These are phyloP conservation scores for Rhododendron mucronatum DNA, from an alignment of 148 eudicot genomes.

Conservation along the genomic window DNA sequence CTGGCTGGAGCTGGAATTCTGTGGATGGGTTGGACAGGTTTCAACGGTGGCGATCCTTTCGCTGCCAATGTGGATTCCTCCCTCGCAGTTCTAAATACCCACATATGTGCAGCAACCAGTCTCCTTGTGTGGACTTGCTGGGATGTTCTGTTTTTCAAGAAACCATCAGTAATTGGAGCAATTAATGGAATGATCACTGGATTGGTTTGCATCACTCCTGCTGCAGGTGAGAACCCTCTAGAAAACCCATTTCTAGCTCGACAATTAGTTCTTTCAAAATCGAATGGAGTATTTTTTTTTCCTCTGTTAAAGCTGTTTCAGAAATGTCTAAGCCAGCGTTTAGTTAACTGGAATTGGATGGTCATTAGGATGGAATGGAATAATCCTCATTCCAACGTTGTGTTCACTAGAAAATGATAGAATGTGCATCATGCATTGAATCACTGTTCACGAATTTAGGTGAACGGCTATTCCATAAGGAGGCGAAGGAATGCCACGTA, in stretches of 20 bases:
- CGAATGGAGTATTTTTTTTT: neutral
- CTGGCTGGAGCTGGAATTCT: slow-evolving; percentile 21
- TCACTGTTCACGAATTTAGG: neutral
- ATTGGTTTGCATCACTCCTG: slow-evolving; percentile 27
- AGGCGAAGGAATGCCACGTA: neutral
- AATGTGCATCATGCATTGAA: neutral
- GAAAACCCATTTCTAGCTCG: neutral
- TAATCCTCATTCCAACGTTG: neutral
- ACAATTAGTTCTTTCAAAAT: neutral
- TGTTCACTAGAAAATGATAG: neutral
- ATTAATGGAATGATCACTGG: slow-evolving; percentile 29
- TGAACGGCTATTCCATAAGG: neutral
- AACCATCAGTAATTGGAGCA: slow-evolving; percentile 27
- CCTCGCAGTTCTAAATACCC: slow-evolving; percentile 26
- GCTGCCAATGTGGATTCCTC: slow-evolving; percentile 26
- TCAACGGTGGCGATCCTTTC: slow-evolving; percentile 25
- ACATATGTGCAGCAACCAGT: slow-evolving; percentile 25
- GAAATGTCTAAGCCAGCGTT: neutral
- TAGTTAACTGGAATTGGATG: neutral
- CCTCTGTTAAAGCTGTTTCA: neutral
- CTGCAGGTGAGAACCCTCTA: slow-evolving; percentile 15
- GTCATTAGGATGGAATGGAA: neutral
- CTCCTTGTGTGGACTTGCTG: slow-evolving; percentile 24
- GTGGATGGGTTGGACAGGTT: slow-evolving; percentile 26
- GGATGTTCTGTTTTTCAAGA: slow-evolving; percentile 27